Evolutionary conservation across 1,284 basidiomycete species (phyloP).

Genomic region (Mycosarcoma mackinlayi): DNA sequence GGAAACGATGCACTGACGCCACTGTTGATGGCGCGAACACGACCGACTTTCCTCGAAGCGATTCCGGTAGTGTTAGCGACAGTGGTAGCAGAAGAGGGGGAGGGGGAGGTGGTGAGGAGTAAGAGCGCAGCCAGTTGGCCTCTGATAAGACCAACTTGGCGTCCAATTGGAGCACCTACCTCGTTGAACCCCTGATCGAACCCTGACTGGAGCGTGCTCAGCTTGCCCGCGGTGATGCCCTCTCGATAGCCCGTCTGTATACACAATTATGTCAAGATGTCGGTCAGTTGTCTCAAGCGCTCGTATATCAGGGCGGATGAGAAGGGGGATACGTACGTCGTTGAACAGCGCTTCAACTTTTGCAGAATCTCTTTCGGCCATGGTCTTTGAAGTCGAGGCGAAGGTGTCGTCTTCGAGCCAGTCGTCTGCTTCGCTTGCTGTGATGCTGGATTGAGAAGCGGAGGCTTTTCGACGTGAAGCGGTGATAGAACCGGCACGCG

Average conservation of each 20-base stretch:
- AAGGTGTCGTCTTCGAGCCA: constrained; percentile 50
- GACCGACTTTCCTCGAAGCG: too few species aligned
- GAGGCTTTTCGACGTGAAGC: constrained; percentile 18
- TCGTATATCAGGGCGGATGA: background rate
- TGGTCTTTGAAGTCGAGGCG: constrained; percentile 14
- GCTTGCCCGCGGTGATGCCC: constrained; percentile 86
- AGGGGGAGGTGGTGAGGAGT: constrained; percentile 54
- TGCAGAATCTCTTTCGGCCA: constrained; percentile 48
- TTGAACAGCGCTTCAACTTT: constrained; percentile 51
- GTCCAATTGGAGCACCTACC: constrained; percentile 79
- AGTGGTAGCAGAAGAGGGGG: background rate
- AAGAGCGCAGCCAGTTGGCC: constrained; percentile 76
- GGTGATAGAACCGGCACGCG: constrained; percentile 22
- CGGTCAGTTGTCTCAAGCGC: background rate
- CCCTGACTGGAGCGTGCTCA: constrained; percentile 79
- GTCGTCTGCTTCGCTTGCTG: constrained; percentile 36
- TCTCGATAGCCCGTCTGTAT: constrained; percentile 83
- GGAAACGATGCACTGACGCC: constrained; percentile 5
- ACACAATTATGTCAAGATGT: too few species aligned
- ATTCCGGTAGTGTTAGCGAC: background rate
- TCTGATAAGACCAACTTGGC: constrained; percentile 77
- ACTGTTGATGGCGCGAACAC: too few species aligned
- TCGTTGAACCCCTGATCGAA: constrained; percentile 82
- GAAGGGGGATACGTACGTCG: constrained; percentile 41
- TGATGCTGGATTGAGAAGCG: constrained; percentile 7